Evolutionary conservation across 352 stramenopile species (phyloP), one percentile per base, ranked within the genome.

Genomic region (Globisporangium perplexum): DNA sequence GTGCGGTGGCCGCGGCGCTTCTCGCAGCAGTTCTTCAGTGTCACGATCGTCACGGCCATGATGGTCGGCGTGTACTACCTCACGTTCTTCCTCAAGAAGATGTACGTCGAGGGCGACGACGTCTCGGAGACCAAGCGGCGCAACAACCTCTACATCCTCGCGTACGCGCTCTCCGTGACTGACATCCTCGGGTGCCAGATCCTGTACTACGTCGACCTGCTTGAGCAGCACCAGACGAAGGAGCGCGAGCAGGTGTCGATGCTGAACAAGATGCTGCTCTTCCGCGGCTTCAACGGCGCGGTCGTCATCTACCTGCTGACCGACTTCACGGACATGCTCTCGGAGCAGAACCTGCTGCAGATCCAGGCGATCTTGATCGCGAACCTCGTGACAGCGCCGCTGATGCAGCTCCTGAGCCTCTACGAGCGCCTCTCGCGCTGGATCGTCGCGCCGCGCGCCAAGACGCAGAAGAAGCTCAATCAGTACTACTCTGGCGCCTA

Each of bases 261-360:
- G 49, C 69, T 92, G n/a, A 86, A 90, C 60, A 92, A 92, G 52
- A 66, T 92, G 30, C 57, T 92, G 39, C 57, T 90, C 43, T 87
- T 85, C 35, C 81, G 81, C 23, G 60, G 57, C 2, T 88, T 88
- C 66, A 92, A 90, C 55, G 78, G 74, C 35, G 81, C 78, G 2
- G 66, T 92, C 22, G 82, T 92, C 28, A 72, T 90, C 10, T 89
- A 88, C 44, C 55, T 90, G 49, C 74, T 90, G 46, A 90, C 81
- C 67, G 74, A 85, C 54, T 85, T 88, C 47, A 72, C 66, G 4
- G 81, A 92, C 56, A 66, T 84, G 35, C 53, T 88, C 15, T 72
- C 76, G 20, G 72, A 84, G 47, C 65, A 78, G 58, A 90, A 88
- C 41, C 42, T 92, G 39, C 55, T 86, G 14, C 81, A 89, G 60